Conservation (phyloP, 2,329 filamentous ascomycete species). For the Leptoxyphium fumago region DNA sequence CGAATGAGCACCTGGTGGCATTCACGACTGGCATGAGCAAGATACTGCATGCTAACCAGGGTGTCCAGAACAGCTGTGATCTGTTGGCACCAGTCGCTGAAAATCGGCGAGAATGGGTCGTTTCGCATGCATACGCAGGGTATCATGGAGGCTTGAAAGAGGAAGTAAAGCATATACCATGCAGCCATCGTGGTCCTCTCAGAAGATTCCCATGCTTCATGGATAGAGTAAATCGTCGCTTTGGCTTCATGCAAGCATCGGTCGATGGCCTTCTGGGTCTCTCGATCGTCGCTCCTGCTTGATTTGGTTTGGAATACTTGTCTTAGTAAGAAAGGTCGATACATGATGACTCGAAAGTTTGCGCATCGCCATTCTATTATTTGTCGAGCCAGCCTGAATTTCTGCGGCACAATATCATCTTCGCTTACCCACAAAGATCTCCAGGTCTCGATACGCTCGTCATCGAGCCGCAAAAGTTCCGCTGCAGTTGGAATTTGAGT, state of each 20-base stretch:
- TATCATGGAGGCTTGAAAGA: slow-evolving; percentile 36
- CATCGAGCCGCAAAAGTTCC: slow-evolving; percentile 28
- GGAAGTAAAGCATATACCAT: slow-evolving; percentile 35
- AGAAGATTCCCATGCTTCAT: slow-evolving; percentile 23
- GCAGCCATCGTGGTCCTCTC: slow-evolving; percentile 27
- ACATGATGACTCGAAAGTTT: slow-evolving; percentile 35
- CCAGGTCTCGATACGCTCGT: slow-evolving; percentile 26
- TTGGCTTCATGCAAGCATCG: slow-evolving; percentile 30
- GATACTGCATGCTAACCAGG: slow-evolving; percentile 22
- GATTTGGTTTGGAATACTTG: slow-evolving; percentile 16
- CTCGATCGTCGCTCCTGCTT: slow-evolving; percentile 4
- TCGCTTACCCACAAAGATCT: slow-evolving; percentile 22
- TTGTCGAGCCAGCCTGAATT: slow-evolving; percentile 26
- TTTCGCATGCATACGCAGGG: slow-evolving; percentile 34
- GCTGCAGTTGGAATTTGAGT: slow-evolving; percentile 27
- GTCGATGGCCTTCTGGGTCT: slow-evolving; percentile 15
- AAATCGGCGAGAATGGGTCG: slow-evolving; percentile 23
- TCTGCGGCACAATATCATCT: slow-evolving; percentile 17
- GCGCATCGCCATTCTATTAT: slow-evolving; percentile 31
- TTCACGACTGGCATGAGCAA: slow-evolving; percentile 29
- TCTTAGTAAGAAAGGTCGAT: slow-evolving; percentile 32
- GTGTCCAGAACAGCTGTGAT: slow-evolving; percentile 24
- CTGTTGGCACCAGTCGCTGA: slow-evolving; percentile 28
- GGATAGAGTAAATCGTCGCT: slow-evolving; percentile 26
- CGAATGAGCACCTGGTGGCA: slow-evolving; percentile 28